These are phyloP conservation scores for Trichopus zeylanicus DNA, from an alignment of 116 monocot species.

Conservation along the genomic window DNA sequence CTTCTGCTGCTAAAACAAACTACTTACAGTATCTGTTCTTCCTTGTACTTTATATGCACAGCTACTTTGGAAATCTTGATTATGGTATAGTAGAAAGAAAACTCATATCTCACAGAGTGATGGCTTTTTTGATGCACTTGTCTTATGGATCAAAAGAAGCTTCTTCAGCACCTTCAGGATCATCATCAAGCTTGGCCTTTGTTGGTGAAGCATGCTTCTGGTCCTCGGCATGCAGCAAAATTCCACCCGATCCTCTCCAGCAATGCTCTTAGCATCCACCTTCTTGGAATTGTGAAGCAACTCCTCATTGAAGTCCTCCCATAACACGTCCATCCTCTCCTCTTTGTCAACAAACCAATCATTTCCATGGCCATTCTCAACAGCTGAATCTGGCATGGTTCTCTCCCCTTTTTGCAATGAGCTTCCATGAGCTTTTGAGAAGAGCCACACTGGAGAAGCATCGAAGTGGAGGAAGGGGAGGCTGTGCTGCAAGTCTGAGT, in stretches of 20 bases:
- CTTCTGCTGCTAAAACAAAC: not conserved
- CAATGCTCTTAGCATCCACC: not conserved
- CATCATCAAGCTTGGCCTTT: conserved; percentile 21
- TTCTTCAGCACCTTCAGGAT: conserved; percentile 59
- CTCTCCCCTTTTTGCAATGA: no score
- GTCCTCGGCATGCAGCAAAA: conserved; percentile 1
- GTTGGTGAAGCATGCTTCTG: conserved; percentile 18
- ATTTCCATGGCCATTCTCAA: not conserved
- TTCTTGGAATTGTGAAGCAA: conserved; percentile 9
- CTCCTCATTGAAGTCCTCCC: conserved; percentile 78
- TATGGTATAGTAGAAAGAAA: no score
- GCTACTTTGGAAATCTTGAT: no score
- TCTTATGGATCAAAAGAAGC: conserved; percentile 27
- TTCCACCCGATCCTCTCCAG: not conserved
- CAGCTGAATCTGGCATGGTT: not conserved
- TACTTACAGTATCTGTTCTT: not conserved
- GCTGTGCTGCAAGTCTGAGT: conserved; percentile 17
- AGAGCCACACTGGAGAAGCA: conserved; percentile 30
- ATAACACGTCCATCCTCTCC: conserved; percentile 65
- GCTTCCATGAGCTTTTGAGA: not conserved
- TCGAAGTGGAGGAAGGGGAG: conserved; percentile 38
- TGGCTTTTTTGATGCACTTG: conserved; percentile 9
- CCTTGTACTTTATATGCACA: not conserved
- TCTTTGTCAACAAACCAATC: conserved; percentile 17
- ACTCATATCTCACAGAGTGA: not conserved